These are phyloP conservation scores for Rhazya stricta DNA, from an alignment of 257 asterid species.

Conservation along the genomic window DNA sequence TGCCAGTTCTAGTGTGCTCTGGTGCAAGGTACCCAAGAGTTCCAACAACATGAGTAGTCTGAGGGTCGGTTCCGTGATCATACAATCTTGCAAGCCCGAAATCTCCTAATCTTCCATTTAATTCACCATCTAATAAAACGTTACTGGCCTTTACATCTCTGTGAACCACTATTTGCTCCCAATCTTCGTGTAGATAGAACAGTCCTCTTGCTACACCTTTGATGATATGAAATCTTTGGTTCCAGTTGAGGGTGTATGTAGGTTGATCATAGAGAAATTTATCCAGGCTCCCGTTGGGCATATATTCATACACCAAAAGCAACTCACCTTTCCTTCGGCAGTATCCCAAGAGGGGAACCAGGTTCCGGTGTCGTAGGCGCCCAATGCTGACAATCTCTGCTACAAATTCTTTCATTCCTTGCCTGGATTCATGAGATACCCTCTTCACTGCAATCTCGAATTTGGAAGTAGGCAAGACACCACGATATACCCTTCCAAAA, in stretches of 20 bases:
- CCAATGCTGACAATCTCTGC: conserved; percentile 69
- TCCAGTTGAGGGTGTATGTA: conserved; percentile 38
- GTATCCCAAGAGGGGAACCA: conserved; percentile 56
- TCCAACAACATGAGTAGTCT: conserved; percentile 62
- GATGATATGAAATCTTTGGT: conserved; percentile 41
- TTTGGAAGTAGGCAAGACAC: conserved; percentile 35
- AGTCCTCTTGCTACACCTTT: conserved; percentile 60
- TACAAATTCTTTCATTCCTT: conserved; percentile 59
- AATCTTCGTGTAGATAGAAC: conserved; percentile 54
- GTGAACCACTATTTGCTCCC: conserved; percentile 64
- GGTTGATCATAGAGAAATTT: conserved; percentile 39
- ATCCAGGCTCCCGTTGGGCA: conserved; percentile 71
- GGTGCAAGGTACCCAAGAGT: conserved; percentile 73
- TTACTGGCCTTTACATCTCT: conserved; percentile 69
- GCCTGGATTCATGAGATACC: conserved; percentile 58
- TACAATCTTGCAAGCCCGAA: conserved; percentile 60
- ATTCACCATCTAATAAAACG: conserved; percentile 45
- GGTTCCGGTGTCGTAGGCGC: conserved; percentile 55
- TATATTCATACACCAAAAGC: conserved; percentile 58
- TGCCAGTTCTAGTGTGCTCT: conserved; percentile 53
- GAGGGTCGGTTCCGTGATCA: conserved; percentile 65
- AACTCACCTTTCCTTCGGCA: conserved; percentile 55
- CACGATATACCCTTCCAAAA: conserved; percentile 59
- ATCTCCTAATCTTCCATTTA: conserved; percentile 53
- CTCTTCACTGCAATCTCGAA: conserved; percentile 50